Base-by-base conservation (phyloP, 768 basidiomycete species). In the Collybia nuda region DNA sequence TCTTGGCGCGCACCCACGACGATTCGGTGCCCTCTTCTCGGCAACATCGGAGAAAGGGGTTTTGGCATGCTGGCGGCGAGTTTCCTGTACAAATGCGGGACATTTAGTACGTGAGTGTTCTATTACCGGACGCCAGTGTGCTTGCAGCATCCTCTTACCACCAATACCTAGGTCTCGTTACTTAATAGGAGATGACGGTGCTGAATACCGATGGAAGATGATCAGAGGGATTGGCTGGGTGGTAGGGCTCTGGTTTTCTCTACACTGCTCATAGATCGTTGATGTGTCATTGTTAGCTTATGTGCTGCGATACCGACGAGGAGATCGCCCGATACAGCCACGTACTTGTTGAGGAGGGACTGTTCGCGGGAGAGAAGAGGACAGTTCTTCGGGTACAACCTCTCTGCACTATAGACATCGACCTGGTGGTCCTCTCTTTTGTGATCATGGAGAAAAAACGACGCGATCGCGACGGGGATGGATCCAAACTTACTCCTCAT, bases 371-470 rank as follows among this genome's bases (percentile, higher is more conserved):
- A 18, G 71, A 81, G 58, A 69, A 67, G 52, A 80, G 75, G 54
- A 68, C 74, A 37, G 66, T 71, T 19, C 70, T 82, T 21, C 65
- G 66, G 38, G 72, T 81, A 40, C 69, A 79, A 46, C 76, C 79
- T n/a, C 7, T 14, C 32, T 71, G 67, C 48, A 67, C 68, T 23
- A 60, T 80, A 18, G 76, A 81, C 58, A 67, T 79, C 48, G 80
- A 82, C 62, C 66, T 82, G 42, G 65, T 82, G 36, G 63, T 82
- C 11, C 62, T 82, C 21, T 78, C 82, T 15, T 82, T 81, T 54
- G 55, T 82, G 48, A 72, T 84, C 48, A 72, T 81, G 70, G 80
- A 80, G 67, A 79, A 75, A 65, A 78, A 78, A 58, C 67, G 77
- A 37, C 70, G 77, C 17, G 76, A 77, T 38, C 62, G 62, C 41